A percentile compares a stretch with the other conserved stretches of the same genome.
Evolutionary conservation across 1,139 yeast genomes (phyloP).

Genomic region (Candida tropicalis): DNA sequence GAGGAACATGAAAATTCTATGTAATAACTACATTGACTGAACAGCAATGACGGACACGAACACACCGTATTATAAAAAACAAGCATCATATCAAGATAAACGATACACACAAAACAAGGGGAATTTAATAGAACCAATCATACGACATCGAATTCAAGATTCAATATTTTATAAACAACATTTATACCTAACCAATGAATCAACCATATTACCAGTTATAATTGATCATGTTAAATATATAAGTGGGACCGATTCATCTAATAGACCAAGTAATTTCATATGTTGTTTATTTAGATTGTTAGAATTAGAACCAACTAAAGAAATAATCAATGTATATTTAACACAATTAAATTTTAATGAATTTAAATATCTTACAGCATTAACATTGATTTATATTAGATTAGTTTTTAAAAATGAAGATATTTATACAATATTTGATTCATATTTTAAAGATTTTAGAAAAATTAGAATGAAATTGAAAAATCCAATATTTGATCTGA

Average conservation of each 20-base stretch:
- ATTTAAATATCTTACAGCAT: conserved; percentile 68
- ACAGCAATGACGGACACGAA: conserved; percentile 5
- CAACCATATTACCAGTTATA: conserved; percentile 42
- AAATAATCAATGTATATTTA: conserved; percentile 54
- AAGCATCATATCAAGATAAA: conserved; percentile 29
- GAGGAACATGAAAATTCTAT: too few species aligned
- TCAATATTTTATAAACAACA: conserved; percentile 69
- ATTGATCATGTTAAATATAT: conserved; percentile 42
- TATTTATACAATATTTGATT: conserved; percentile 55
- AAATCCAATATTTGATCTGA: conserved; percentile 30
- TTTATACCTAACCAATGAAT: conserved; percentile 60
- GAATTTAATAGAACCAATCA: conserved; percentile 62
- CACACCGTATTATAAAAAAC: conserved; percentile 16
- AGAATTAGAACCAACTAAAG: conserved; percentile 61
- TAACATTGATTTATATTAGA: conserved; percentile 61
- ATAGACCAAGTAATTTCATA: conserved; percentile 63
- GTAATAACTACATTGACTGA: too few species aligned
- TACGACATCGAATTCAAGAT: conserved; percentile 68
- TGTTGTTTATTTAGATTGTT: conserved; percentile 63
- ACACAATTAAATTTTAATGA: conserved; percentile 45
- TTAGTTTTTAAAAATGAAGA: conserved; percentile 47
- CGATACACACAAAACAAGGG: conserved; percentile 48
- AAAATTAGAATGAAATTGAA: conserved; percentile 38
- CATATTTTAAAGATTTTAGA: conserved; percentile 54
- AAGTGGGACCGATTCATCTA: conserved; percentile 53